Base-by-base conservation (phyloP, 768 basidiomycete species). In the Lactifluus volemus region DNA sequence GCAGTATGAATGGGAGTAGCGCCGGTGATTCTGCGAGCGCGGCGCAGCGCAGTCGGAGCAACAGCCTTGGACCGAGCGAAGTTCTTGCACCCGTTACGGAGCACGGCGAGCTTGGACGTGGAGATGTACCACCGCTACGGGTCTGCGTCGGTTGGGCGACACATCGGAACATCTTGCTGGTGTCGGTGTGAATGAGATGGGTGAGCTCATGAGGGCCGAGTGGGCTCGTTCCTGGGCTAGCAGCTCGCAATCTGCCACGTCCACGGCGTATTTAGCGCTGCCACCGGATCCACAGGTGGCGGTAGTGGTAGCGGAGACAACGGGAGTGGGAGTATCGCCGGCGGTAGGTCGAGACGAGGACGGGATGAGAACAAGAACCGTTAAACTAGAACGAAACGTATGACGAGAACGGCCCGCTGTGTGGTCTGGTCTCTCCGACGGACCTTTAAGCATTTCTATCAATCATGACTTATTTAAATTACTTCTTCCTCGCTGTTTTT, bases 51-150 rank as follows among this genome's bases (percentile, higher is more conserved):
- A 60, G 63, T 6, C 42, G 63, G 39, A 63, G 53, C 7, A 65
- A 57, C 12, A 65, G 64, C 51, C 61, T 63, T 8, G 61, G 53
- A 1, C 32, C 53, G 19, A 36, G 21, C 60, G 64, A 65, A 48
- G 54, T 49, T 19, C 62, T 65, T 6, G 50, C 64, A 29, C 62
- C 64, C 1, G 64, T 65, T 12, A 65, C 64, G 45, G 64, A 65
- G 41, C 58, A 55, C 10, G 62, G 62, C 34, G 64, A 63, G 30
- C 41, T 60, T 1, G 59, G 53, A 1, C 45, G 51, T 15, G 56
- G 41, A 3, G 55, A 51, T 9, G 17, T 19, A 9, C 44, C 21
- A 12, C 32, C 11, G 36, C 25, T 47, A 11, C 9, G 21, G 8
- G 8, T 25, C 53, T 47, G 5, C 53, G 48, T 1, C 38, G 47